A percentile compares a stretch with the other conserved stretches of the same genome.
phyloP scores from a whole-genome alignment of 192 early-diverging fungal genomes.

The Dissophora globulifera region DNA sequence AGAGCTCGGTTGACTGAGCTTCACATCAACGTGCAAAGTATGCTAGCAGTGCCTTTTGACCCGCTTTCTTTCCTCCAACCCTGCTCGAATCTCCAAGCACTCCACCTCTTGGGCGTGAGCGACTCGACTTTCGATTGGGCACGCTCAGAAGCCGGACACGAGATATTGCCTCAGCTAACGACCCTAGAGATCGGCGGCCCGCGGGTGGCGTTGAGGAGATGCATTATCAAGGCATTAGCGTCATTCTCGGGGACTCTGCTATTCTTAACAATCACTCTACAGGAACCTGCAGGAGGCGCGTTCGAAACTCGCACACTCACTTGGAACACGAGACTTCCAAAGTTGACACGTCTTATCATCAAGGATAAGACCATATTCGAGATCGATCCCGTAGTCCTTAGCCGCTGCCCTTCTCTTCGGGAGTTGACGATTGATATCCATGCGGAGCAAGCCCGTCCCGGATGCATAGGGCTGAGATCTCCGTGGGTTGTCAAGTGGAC shows the following conservation, averaged over 20 bases:
- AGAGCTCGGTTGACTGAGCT: neutral
- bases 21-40: neutral
- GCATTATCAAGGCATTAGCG: neutral
- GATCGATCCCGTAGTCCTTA: neutral
- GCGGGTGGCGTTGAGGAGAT: neutral
- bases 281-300: neutral
- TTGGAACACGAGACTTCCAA: neutral
- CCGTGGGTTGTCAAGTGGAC: neutral
- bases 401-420: neutral
- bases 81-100: constrained; percentile 1
- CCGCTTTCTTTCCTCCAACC: neutral
- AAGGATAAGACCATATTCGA: constrained; percentile 14
- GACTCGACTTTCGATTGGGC: constrained; percentile 1
- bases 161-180: neutral
- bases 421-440: neutral
- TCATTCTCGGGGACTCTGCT: neutral
- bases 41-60: neutral
- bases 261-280: constrained; percentile 6
- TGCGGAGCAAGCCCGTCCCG: neutral
- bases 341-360: constrained; percentile 1
- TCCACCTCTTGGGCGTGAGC: neutral
- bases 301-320: neutral
- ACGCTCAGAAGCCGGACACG: neutral
- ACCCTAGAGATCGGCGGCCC: constrained; percentile 9
- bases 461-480: no score